Percentiles rank a stretch among this genome's conserved stretches.
Evolutionary conservation across 1,284 basidiomycete genomes (phyloP).

Genomic region (Phaffia rhodozyma): DNA sequence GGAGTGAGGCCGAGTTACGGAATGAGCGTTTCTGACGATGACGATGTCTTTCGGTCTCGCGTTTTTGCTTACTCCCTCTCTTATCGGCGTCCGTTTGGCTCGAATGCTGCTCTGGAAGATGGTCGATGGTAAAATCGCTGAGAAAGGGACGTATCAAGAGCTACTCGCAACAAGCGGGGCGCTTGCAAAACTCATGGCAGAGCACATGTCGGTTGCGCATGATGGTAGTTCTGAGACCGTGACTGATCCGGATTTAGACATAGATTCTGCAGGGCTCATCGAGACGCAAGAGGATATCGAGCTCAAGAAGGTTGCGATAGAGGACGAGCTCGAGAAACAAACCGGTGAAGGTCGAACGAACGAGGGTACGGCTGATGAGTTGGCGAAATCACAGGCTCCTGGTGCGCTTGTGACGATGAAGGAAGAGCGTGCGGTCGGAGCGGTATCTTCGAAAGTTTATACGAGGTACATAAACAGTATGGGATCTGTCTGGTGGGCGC

Average conservation of each 20-base stretch:
- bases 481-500: background rate
- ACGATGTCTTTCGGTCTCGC: constrained; percentile 20
- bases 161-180: constrained; percentile 37
- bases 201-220: constrained; percentile 14
- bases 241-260: constrained; percentile 4
- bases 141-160: constrained; percentile 31
- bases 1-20: no score
- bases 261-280: constrained; percentile 14
- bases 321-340: background rate
- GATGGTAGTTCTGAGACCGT: background rate
- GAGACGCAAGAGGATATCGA: constrained; percentile 2
- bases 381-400: background rate
- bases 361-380: background rate
- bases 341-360: background rate
- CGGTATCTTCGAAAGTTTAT: constrained; percentile 17
- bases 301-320: background rate
- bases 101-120: background rate
- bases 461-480: constrained; percentile 7
- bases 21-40: constrained; percentile 19
- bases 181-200: constrained; percentile 46
- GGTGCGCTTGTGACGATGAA: constrained; percentile 17
- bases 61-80: constrained; percentile 16
- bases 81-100: background rate
- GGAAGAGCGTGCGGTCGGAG: constrained; percentile 21
- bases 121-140: constrained; percentile 26